phyloP scores from a whole-genome alignment of 768 basidiomycete species.

The Phylloporus rhodoxanthus region DNA sequence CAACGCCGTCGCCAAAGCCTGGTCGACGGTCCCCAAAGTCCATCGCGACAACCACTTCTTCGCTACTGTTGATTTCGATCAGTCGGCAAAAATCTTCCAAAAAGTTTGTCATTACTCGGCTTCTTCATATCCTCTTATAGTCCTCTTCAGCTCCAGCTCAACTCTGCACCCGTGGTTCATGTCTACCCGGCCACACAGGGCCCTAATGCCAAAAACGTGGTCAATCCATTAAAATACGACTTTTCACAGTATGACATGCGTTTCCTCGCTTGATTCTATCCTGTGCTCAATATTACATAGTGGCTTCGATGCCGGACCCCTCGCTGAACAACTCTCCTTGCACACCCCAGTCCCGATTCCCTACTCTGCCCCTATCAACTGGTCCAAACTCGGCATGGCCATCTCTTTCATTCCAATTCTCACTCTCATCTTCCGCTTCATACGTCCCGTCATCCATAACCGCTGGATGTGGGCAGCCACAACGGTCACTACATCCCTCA shows the following conservation, averaged over 20 bases:
- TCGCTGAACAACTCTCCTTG: constrained; percentile 68
- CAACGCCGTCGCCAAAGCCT: constrained; percentile 78
- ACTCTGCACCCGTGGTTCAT: constrained; percentile 79
- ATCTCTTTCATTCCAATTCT: constrained; percentile 42
- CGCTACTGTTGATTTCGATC: constrained; percentile 82
- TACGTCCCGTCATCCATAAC: constrained; percentile 58
- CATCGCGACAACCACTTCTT: constrained; percentile 88
- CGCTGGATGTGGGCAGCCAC: constrained; percentile 77
- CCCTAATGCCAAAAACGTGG: constrained; percentile 48
- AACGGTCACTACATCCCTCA: constrained; percentile 55
- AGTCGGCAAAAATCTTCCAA: constrained; percentile 71
- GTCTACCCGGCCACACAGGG: constrained; percentile 73
- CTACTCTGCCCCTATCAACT: constrained; percentile 75
- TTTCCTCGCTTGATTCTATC: background rate
- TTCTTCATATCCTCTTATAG: constrained; percentile 9
- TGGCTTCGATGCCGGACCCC: constrained; percentile 73
- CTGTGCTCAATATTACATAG: constrained; percentile 36
- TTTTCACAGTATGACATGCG: constrained; percentile 56
- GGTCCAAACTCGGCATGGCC: constrained; percentile 49
- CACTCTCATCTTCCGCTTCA: constrained; percentile 50
- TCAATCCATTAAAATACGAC: constrained; percentile 65
- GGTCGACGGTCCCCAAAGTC: constrained; percentile 54
- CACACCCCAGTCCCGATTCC: constrained; percentile 79
- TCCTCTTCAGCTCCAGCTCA: constrained; percentile 60
- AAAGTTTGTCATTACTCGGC: constrained; percentile 42